Base-by-base conservation (phyloP, 306 rosid genomes). In the Gillenia trifoliata region DNA sequence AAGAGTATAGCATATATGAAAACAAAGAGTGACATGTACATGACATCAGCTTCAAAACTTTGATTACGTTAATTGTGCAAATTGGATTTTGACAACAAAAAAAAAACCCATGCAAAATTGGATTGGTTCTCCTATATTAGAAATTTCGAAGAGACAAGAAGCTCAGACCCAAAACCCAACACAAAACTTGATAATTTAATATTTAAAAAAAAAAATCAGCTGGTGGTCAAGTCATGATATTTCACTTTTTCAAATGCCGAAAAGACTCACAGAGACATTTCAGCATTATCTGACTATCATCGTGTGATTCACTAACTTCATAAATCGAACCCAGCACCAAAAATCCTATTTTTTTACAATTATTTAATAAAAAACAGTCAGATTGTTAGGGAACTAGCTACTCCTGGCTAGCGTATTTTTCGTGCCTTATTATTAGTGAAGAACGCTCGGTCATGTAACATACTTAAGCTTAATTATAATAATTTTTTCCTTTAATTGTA, bases 31-130 rank as follows among this genome's bases (percentile, higher is more conserved):
- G 28, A 64, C 16, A 33, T 64, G 10, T 13, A 9, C 30, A 10
- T 72, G 22, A 47, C 68, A 56, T 72, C 68, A 60, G 41, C 41
- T 1, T n/a, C 33, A 19, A 28, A 11, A 22, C 68, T 60, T 60
- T 60, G 68, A 68, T 26, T 59, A 72, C 76, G 68, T 72, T 41
- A 64, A 40, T 3, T 15, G n/a, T n/a, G n/a, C n/a, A n/a, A n/a
- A n/a, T n/a, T n/a, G n/a, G n/a, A n/a, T n/a, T n/a, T n/a, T n/a
- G n/a, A n/a, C n/a, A n/a, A n/a, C n/a, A n/a, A n/a, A n/a, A n/a
- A n/a, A n/a, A n/a, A n/a, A n/a, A n/a, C n/a, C n/a, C 52, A 17
- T 15, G 52, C 29, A 29, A 59, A 59, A 41, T 19, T 57, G 41
- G 36, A 20, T 57, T 25, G 26, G 75, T 9, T 25, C 28, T 55